A percentile compares a stretch with the other conserved stretches of the same genome.
Evolutionary conservation across 257 asterid genomes (phyloP).

Genomic region (Scutellaria minor): DNA sequence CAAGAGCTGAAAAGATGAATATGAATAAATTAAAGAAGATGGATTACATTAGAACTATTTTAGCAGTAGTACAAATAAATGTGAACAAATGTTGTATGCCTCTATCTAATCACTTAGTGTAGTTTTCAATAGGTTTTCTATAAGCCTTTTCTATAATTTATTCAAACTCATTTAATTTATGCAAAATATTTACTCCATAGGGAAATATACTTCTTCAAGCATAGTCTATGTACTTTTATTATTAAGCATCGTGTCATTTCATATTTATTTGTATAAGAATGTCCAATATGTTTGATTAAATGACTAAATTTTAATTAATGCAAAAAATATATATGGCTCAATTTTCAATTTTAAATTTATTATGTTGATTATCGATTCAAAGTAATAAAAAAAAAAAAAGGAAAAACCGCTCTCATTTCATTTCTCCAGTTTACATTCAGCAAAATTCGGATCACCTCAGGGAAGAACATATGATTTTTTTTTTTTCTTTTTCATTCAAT

Average conservation of each 20-base stretch:
- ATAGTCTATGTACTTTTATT: too few relatives aligned
- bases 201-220: too few relatives aligned
- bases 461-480: not conserved
- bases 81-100: not conserved
- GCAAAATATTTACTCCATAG: too few relatives aligned
- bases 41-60: not conserved
- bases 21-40: not conserved
- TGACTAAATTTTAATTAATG: too few relatives aligned
- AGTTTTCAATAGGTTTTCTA: too few relatives aligned
- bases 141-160: too few relatives aligned
- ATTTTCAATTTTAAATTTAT: not conserved
- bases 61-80: not conserved
- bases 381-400: constrained; percentile 7
- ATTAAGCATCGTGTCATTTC: too few relatives aligned
- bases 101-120: not conserved
- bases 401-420: constrained; percentile 32
- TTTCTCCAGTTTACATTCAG: constrained; percentile 38
- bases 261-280: too few relatives aligned
- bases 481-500: constrained; percentile 31
- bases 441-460: constrained; percentile 49
- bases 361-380: constrained; percentile 20
- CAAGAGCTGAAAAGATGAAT: constrained; percentile 55
- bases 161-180: too few relatives aligned
- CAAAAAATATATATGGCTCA: too few relatives aligned
- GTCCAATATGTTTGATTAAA: too few relatives aligned